Evolutionary conservation across 306 rosid genomes (phyloP), one percentile per base, ranked within the genome.

Genomic region (Quercus wislizeni): DNA sequence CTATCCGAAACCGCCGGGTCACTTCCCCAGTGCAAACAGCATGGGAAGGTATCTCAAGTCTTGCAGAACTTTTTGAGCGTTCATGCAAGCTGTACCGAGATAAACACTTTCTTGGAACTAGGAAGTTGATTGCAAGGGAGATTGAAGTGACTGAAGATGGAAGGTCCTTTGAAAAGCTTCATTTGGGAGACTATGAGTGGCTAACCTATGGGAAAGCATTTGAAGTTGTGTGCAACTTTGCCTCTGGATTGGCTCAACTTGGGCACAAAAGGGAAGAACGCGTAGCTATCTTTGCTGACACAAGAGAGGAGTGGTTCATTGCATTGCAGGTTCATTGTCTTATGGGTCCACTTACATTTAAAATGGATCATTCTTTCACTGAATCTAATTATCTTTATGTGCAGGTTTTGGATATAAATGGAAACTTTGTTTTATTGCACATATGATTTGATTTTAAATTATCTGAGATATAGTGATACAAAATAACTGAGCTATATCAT

Each of bases 251-350:
- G 61, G 86, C 85, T 4, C 79, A 33, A 31, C 81, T 96, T 52
- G 99, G 97, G 41, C 98, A 90, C 84, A 75, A 43, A 14, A 87
- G 35, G 83, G 92, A 73, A 67, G 98, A 96, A 78, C 94, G 97
- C 56, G 96, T 63, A 0, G 98, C 99, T 23, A 93, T 96, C 82
- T 96, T 88, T 77, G 97, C 97, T 69, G 98, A 96, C 52, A 96
- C 98, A 3, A 85, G 98, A 81, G 94, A 89, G 33, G 96, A 92
- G 64, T 96, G 99, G 99, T 89, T 96, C 75, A 83, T 96, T 76
- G 98, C 99, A 43, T 80, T 96, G 70, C 99, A 96, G 99, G 99
- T 95, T 65, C 54, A 69, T 73, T 80, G 72, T 83, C 72, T 76
- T 4, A 57, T 67, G 49, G 23, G 21, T 72, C 46, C 55, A 69